Base-by-base conservation (phyloP, 441 rosid species). In the Pelargonium australe region DNA sequence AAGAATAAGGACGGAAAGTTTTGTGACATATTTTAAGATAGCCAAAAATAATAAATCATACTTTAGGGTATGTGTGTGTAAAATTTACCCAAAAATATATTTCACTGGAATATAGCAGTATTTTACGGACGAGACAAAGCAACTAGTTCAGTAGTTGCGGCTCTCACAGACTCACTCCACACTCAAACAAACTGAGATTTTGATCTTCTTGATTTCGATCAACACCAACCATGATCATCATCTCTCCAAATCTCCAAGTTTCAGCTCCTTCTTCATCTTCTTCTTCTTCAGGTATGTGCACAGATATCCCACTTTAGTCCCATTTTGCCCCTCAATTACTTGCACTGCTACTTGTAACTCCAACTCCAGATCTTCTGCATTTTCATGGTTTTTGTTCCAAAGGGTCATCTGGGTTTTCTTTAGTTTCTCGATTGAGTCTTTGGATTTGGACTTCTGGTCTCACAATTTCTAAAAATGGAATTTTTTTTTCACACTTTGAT, bases 311-410 rank as follows among this genome's bases (percentile, higher is more conserved):
- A 25, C 28, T 25, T 25, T 25, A 25, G 75, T 78, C 64, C 8
- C 62, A 67, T 44, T 64, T 4, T 16, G 55, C 45, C 12, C 2
- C 12, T 10, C 45, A 45, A 5, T 14, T 47, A 11, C 57, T 25
- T 25, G 28, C 28, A 25, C 28, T 25, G 28, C 28, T 25, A 25
- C 28, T 25, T 25, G 28, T 2, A 1, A 1, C 68, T 68, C 8
- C 80, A 70, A 17, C 13, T 75, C 68, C 76, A 75, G 85, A 85
- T 82, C 86, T 82, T 78, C 76, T 79, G 70, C 73, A 31, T 76
- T 77, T 64, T 73, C 65, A 68, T 72, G 68, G 58, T 57, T 73
- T 78, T 68, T 64, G 17, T 62, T 66, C 60, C 4, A 34, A 77
- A 70, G 68, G 75, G 43, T 58, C 78, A 72, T 75, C 69, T 77